Evolutionary conservation across 2,329 filamentous ascomycete species (phyloP).

Genomic region (Gaeumannomyces sp.): DNA sequence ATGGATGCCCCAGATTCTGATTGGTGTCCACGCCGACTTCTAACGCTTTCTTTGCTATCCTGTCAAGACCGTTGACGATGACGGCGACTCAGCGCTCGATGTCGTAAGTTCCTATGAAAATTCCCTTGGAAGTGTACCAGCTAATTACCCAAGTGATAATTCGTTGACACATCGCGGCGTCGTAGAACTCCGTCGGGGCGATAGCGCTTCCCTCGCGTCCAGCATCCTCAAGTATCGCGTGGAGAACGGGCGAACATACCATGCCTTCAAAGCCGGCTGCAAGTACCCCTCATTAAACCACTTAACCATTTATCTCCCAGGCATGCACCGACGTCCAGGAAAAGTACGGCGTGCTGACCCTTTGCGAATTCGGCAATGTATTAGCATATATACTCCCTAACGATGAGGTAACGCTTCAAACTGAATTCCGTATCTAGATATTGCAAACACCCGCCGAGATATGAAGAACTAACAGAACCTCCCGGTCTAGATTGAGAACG

Average conservation of each 20-base stretch:
- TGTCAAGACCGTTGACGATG: neutral
- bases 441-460: neutral
- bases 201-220: conserved; percentile 5
- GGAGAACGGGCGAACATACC: conserved; percentile 8
- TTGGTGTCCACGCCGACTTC: neutral
- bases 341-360: no score
- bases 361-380: neutral
- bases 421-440: neutral
- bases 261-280: conserved; percentile 8
- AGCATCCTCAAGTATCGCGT: conserved; percentile 8
- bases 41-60: neutral
- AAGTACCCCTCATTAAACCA: neutral
- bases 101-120: neutral
- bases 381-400: conserved; percentile 2
- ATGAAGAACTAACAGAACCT: neutral
- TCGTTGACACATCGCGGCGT: neutral
- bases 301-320: neutral
- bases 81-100: conserved; percentile 5
- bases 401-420: neutral
- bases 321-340: no score
- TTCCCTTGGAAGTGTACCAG: neutral
- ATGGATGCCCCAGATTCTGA: neutral
- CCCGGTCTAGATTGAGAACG: conserved; percentile 1
- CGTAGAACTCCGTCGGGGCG: neutral
- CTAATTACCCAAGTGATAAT: neutral